Conservation (phyloP, 768 basidiomycete species). For the Hygrophorus russula region DNA sequence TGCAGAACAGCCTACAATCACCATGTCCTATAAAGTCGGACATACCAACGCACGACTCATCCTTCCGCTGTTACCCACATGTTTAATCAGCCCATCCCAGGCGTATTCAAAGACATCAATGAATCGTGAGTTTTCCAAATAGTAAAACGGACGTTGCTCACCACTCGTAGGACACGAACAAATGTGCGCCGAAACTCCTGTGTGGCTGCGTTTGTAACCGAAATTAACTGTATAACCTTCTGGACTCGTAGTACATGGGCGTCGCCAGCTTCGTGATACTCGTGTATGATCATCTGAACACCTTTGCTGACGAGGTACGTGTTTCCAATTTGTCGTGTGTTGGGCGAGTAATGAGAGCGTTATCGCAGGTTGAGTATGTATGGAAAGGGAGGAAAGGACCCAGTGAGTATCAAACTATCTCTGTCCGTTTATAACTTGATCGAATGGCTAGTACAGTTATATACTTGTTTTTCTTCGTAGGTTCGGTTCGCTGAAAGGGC, state of each 20-base stretch:
- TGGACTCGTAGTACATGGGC: constrained; percentile 33
- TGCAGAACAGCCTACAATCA: no score
- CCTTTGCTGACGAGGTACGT: constrained; percentile 34
- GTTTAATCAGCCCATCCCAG: no score
- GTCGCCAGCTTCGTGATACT: constrained; percentile 39
- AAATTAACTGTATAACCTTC: no score
- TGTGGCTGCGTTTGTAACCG: no score
- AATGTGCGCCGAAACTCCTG: no score
- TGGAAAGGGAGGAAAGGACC: constrained; percentile 39
- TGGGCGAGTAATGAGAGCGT: neutral
- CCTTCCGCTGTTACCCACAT: no score
- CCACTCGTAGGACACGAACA: no score
- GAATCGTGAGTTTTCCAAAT: no score
- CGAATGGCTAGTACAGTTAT: constrained; percentile 18
- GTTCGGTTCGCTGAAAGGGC: constrained; percentile 5
- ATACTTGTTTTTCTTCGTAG: constrained; percentile 32
- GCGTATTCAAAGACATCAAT: no score
- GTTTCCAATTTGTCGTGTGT: neutral
- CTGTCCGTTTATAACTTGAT: neutral
- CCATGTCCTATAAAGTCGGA: no score
- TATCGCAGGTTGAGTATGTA: constrained; percentile 34
- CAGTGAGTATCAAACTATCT: constrained; percentile 20
- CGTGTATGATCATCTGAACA: constrained; percentile 46
- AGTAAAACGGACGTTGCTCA: no score
- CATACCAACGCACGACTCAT: no score